These are phyloP conservation scores for Taphrina confusa DNA, from an alignment of 1,139 yeast species.

Conservation along the genomic window DNA sequence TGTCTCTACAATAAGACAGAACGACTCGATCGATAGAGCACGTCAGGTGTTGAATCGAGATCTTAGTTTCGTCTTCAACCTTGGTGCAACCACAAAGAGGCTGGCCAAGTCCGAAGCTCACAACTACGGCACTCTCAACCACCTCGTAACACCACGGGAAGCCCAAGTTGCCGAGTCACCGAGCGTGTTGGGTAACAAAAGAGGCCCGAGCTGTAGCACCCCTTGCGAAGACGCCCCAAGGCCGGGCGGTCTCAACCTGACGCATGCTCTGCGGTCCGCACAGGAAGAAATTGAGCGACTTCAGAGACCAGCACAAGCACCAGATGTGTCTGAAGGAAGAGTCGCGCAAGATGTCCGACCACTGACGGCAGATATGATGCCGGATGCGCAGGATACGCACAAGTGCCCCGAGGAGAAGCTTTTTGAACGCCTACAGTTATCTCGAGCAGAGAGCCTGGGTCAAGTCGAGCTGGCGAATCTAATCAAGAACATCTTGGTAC, in stretches of 20 bases:
- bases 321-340: too few relatives aligned
- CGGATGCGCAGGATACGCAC: constrained; percentile 6
- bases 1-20: background rate
- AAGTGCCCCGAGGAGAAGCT: constrained; percentile 21
- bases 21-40: background rate
- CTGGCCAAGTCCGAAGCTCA: background rate
- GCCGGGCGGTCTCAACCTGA: background rate
- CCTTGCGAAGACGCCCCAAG: background rate
- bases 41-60: background rate
- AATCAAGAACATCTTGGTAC: constrained; percentile 37
- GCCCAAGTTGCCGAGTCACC: constrained; percentile 2
- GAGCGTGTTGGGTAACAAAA: background rate
- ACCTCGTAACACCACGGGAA: background rate
- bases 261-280: constrained; percentile 5
- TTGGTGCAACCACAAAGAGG: background rate
- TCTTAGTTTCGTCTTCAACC: background rate
- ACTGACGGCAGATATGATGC: constrained; percentile 23
- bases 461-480: constrained; percentile 34
- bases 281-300: constrained; percentile 33
- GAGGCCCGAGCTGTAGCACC: background rate
- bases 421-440: constrained; percentile 33
- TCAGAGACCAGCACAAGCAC: background rate
- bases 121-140: background rate
- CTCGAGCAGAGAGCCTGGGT: constrained; percentile 34
- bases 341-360: background rate